Percentiles rank a stretch among this genome's conserved stretches.
Evolutionary conservation across 169 alveolate species (phyloP).

Genomic region (Eimeria acervulina): DNA sequence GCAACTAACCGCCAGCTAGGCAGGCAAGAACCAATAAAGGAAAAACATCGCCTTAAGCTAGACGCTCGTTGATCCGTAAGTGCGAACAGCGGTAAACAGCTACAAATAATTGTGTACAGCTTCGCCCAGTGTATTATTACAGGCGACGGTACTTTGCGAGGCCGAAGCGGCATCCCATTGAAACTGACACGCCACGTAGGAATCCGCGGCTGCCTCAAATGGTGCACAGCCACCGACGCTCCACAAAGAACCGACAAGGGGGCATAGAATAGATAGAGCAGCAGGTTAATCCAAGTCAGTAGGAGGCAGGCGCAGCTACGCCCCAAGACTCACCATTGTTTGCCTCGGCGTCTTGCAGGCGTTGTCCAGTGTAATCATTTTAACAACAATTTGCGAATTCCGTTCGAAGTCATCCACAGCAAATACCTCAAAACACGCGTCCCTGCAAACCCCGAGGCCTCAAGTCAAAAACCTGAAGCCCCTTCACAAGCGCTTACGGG

Average conservation of each 20-base stretch:
- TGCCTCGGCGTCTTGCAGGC: conserved; percentile 57
- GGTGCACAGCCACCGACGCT: not conserved
- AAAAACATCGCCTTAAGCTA: not conserved
- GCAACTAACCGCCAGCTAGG: not conserved
- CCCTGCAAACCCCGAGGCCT: conserved; percentile 49
- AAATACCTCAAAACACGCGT: conserved; percentile 80
- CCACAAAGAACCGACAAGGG: not conserved
- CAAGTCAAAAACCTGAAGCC: not conserved
- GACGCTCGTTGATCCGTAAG: not conserved
- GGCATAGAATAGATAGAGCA: not conserved
- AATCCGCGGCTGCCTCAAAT: not conserved
- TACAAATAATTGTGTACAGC: not conserved
- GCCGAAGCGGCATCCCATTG: not conserved
- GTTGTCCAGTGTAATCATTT: conserved; percentile 72
- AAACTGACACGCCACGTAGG: not conserved
- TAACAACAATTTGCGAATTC: conserved; percentile 75
- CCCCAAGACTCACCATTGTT: conserved; percentile 30
- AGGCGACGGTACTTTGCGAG: not conserved
- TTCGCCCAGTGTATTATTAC: not conserved
- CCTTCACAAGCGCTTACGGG: not conserved
- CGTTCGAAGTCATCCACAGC: conserved; percentile 82
- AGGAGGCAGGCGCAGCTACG: not conserved
- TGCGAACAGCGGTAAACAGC: not conserved
- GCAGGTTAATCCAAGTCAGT: not conserved
- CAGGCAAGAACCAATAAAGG: not conserved